These are phyloP conservation scores for Desmodesmus armatus DNA, from an alignment of 139 green algal genomes.

Conservation along the genomic window DNA sequence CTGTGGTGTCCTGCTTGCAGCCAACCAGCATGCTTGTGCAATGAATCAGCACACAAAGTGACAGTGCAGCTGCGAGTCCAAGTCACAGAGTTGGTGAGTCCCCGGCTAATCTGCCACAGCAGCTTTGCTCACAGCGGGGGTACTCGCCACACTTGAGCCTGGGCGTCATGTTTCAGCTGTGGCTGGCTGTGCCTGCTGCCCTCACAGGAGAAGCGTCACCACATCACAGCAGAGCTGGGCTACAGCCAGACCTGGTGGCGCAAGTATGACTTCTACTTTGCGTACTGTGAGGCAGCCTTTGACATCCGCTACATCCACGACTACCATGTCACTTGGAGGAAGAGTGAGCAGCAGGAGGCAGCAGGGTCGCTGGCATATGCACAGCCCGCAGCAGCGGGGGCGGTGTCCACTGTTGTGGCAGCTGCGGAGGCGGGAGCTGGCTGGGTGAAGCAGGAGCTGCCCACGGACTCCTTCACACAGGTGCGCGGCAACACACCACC, in stretches of 20 bases:
- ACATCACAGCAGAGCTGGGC: conserved; percentile 63
- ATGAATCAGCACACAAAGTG: no score
- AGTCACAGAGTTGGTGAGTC: no score
- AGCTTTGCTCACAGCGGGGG: no score
- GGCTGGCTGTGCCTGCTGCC: no score
- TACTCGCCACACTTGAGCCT: no score
- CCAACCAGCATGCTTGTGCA: no score
- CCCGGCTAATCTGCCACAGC: no score
- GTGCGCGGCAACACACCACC: conserved; percentile 44
- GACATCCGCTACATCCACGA: conserved; percentile 91
- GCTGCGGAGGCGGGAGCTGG: conserved; percentile 4
- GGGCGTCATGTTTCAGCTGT: no score
- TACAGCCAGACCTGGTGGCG: conserved; percentile 88
- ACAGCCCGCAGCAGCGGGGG: not conserved
- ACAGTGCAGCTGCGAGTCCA: no score
- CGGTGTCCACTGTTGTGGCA: not conserved
- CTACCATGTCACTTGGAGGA: conserved; percentile 84
- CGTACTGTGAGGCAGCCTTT: conserved; percentile 94
- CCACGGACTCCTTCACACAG: conserved; percentile 66
- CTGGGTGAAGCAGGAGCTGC: conserved; percentile 53
- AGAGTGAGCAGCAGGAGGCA: conserved; percentile 45
- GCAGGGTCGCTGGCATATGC: not conserved
- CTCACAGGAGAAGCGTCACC: no score
- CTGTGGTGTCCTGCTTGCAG: no score
- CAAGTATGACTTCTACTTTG: conserved; percentile 94